These are phyloP conservation scores for Strigomonas galati DNA, from an alignment of 208 protist genomes.

Conservation along the genomic window DNA sequence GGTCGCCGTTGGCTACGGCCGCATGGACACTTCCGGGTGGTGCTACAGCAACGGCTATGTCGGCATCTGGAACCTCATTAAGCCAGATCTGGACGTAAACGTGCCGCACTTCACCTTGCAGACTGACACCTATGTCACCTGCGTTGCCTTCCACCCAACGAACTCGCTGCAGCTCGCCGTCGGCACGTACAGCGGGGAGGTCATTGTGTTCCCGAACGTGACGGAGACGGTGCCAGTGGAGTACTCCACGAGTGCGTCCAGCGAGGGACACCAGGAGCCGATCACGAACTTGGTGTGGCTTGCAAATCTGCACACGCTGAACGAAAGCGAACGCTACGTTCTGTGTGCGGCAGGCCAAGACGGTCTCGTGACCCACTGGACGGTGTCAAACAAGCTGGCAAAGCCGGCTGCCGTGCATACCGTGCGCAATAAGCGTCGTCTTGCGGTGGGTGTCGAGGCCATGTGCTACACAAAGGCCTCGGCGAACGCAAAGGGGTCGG, in stretches of 20 bases:
- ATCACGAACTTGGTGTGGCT: constrained; percentile 78
- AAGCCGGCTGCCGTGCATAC: constrained; percentile 53
- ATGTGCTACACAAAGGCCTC: constrained; percentile 33
- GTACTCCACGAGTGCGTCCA: constrained; percentile 31
- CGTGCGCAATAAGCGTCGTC: constrained; percentile 51
- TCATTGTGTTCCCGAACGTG: constrained; percentile 66
- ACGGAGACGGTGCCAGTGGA: constrained; percentile 40
- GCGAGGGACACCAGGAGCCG: constrained; percentile 64
- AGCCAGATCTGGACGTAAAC: constrained; percentile 53
- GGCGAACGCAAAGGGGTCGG: not conserved
- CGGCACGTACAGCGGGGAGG: constrained; percentile 88
- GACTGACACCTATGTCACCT: constrained; percentile 73
- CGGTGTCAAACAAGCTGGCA: constrained; percentile 52
- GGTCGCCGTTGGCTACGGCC: constrained; percentile 84
- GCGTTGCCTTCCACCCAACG: constrained; percentile 85
- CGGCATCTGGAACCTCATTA: constrained; percentile 77
- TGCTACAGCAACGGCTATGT: constrained; percentile 82
- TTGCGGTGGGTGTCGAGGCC: constrained; percentile 54
- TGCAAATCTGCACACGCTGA: constrained; percentile 54
- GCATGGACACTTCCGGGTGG: constrained; percentile 83
- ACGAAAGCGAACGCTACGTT: constrained; percentile 55
- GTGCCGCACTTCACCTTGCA: constrained; percentile 75
- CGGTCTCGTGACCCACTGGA: constrained; percentile 80
- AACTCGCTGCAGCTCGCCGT: constrained; percentile 70
- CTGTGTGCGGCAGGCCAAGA: constrained; percentile 74